Evolutionary conservation across 2,329 filamentous ascomycete genomes (phyloP).

Genomic region (Fusarium humuli): DNA sequence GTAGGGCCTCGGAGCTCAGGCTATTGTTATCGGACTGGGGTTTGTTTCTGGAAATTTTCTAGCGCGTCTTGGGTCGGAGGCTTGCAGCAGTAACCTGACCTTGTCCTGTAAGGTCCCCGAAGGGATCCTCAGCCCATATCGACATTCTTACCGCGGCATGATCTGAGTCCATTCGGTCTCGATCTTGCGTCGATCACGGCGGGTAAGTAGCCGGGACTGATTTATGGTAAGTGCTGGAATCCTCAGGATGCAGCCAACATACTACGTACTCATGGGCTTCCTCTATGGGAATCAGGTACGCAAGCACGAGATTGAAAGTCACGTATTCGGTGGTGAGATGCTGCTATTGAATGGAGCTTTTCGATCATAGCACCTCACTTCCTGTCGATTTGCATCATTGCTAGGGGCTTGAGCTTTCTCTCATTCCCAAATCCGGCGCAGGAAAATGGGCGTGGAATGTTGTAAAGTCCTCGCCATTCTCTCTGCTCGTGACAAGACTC

Average conservation of each 20-base stretch:
- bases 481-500: background rate
- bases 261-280: background rate
- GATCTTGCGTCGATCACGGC: background rate
- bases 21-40: constrained; percentile 14
- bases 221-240: constrained; percentile 1
- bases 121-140: constrained; percentile 39
- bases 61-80: constrained; percentile 35
- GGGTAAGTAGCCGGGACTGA: constrained; percentile 1
- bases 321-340: constrained; percentile 1
- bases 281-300: background rate
- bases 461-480: constrained; percentile 8
- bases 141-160: constrained; percentile 9
- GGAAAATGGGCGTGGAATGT: background rate
- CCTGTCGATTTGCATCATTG: constrained; percentile 3
- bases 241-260: background rate
- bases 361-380: constrained; percentile 11
- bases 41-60: constrained; percentile 47
- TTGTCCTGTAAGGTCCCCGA: constrained; percentile 29
- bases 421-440: background rate
- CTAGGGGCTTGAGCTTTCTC: background rate
- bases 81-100: background rate
- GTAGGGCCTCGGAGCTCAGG: background rate
- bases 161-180: constrained; percentile 10
- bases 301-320: background rate
- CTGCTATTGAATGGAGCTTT: background rate